Evolutionary conservation across 1,284 basidiomycete species (phyloP), one percentile per base, ranked within the genome.

Genomic region (Austroboletus niveus): DNA sequence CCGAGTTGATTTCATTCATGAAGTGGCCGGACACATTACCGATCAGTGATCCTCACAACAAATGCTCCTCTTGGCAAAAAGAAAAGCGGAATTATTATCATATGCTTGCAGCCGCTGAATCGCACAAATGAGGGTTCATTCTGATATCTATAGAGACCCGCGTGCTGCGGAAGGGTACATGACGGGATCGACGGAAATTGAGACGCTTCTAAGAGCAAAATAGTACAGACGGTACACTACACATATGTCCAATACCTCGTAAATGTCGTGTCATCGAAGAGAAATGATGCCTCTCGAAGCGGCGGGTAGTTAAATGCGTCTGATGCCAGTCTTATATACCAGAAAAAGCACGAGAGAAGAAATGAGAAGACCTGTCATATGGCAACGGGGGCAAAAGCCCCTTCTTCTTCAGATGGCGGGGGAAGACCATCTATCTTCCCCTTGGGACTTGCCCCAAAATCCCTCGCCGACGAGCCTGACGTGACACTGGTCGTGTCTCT

Each of bases 401-500:
- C 64, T 41, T 68, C 64, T 31, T 41, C 51, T 20, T 46, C 50
- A 35, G 52, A 42, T 20, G 42, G 44, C 15, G 43, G 47, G 15
- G 50, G 40, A 45, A 68, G 48, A 41, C 44, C 47, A 24, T 30
- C 55, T 5, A 22, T 45, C 48, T 67, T 67, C 51, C 41, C 48
- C 49, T 68, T 69, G 1, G 66, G 68, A 47, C 68, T 68, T n/a
- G 56, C 51, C 2, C 55, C 64, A 20, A 66, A 34, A 45, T 70
- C 64, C 48, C 58, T 60, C 29, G 54, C 51, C n/a, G 63, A 70
- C 32, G 57, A 60, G 8, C 56, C 60, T 14, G 66, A 68, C 1
- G 51, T 53, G 30, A 70, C 50, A 30, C 66, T 71, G 31, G 40
- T 68, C 45, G 68, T 58, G 48, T 71, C 70, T 49, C 63, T 63